These are phyloP conservation scores for Candida sp. DNA, from an alignment of 1,139 yeast species.

Conservation along the genomic window DNA sequence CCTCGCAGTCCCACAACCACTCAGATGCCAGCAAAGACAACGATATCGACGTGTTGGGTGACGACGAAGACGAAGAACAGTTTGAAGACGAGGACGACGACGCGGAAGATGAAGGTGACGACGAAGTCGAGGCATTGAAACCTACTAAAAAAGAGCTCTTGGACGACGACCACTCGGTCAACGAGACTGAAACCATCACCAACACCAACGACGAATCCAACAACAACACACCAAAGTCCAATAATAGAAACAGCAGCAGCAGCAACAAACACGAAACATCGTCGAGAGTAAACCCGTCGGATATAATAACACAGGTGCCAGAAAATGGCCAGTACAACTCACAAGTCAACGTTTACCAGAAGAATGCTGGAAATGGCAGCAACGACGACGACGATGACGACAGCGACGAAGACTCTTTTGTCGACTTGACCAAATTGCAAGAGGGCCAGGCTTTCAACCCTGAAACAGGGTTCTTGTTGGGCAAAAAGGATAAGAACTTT, in stretches of 20 bases:
- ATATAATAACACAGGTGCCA: constrained; percentile 15
- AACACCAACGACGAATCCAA: constrained; percentile 40
- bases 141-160: constrained; percentile 30
- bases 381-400: constrained; percentile 17
- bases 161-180: constrained; percentile 46
- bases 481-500: constrained; percentile 35
- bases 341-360: constrained; percentile 22
- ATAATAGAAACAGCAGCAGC: constrained; percentile 1
- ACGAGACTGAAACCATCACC: constrained; percentile 50
- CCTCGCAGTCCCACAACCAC: constrained; percentile 7
- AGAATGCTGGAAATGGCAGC: constrained; percentile 20
- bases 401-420: constrained; percentile 31
- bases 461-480: constrained; percentile 68
- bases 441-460: constrained; percentile 68
- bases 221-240: constrained; percentile 14
- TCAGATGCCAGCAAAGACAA: constrained; percentile 1
- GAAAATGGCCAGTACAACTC: constrained; percentile 9
- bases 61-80: constrained; percentile 1
- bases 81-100: neutral
- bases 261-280: neutral
- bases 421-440: constrained; percentile 62
- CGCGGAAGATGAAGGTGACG: neutral
- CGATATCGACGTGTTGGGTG: neutral
- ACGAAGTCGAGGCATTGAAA: constrained; percentile 3
- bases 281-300: constrained; percentile 4